Evolutionary conservation across 192 early-diverging fungal genomes (phyloP).

Genomic region (Gamsiella multidivaricata): DNA sequence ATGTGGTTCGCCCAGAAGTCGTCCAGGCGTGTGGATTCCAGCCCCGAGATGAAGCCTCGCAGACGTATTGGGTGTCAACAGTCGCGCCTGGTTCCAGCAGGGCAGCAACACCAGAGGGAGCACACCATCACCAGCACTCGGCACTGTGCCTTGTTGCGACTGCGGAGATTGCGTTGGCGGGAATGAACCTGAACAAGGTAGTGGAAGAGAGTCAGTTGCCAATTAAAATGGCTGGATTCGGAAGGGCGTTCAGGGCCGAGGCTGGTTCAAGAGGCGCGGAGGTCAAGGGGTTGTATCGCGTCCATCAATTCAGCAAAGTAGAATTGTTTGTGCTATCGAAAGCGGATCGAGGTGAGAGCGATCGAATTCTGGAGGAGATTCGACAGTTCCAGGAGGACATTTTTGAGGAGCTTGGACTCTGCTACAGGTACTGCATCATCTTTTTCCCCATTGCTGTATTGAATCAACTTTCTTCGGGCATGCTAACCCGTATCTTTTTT

Average conservation of each 20-base stretch:
- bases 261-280: slow-evolving; percentile 87
- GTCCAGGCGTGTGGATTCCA: slow-evolving; percentile 92
- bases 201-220: slow-evolving; percentile 73
- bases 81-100: slow-evolving; percentile 39
- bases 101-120: slow-evolving; percentile 5
- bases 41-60: slow-evolving; percentile 81
- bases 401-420: slow-evolving; percentile 83
- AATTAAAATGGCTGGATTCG: slow-evolving; percentile 79
- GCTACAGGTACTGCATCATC: slow-evolving; percentile 62
- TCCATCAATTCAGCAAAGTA: slow-evolving; percentile 96
- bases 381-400: slow-evolving; percentile 77
- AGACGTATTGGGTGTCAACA: slow-evolving; percentile 81
- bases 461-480: neutral
- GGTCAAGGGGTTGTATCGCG: slow-evolving; percentile 87
- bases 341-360: slow-evolving; percentile 65
- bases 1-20: slow-evolving; percentile 82
- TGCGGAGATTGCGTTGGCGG: slow-evolving; percentile 92
- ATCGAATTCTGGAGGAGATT: slow-evolving; percentile 77
- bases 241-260: slow-evolving; percentile 92
- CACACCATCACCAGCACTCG: slow-evolving; percentile 52
- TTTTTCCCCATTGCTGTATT: neutral
- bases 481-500: neutral
- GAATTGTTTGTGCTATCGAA: slow-evolving; percentile 85
- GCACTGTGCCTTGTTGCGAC: slow-evolving; percentile 85
- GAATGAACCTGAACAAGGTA: slow-evolving; percentile 78